phyloP scores from a whole-genome alignment of 78 protist genomes.

The Dictyostelium capitatum region DNA sequence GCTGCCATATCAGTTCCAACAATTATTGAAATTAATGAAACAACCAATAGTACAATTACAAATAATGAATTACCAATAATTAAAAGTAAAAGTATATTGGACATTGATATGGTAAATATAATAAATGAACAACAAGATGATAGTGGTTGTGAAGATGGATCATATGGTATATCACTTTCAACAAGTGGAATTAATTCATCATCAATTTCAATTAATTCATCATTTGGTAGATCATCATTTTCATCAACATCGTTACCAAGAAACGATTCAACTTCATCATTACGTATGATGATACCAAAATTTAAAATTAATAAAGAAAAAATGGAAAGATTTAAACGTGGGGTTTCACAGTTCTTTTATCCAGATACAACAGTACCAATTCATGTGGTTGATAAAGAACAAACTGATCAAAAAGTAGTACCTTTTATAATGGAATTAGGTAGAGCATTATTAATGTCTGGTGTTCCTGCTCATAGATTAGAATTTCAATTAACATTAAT shows the following conservation, averaged over 20 bases:
- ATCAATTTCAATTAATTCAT: too few relatives aligned
- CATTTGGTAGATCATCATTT: background rate
- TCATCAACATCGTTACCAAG: background rate
- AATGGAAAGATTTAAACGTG: conserved; percentile 37
- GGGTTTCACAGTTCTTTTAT: conserved; percentile 33
- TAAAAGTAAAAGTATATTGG: too few relatives aligned
- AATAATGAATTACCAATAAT: background rate
- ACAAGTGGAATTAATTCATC: too few relatives aligned
- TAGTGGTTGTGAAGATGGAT: background rate
- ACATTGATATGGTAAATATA: too few relatives aligned
- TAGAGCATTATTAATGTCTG: conserved; percentile 65
- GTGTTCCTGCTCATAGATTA: conserved; percentile 66
- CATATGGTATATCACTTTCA: background rate
- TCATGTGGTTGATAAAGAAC: conserved; percentile 43
- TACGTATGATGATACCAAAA: conserved; percentile 3
- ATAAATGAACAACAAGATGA: background rate
- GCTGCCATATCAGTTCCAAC: background rate
- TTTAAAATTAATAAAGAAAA: conserved; percentile 26
- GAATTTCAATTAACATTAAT: conserved; percentile 66
- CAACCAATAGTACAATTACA: background rate
- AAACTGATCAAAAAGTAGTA: conserved; percentile 36
- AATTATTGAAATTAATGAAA: background rate
- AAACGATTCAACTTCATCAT: too few relatives aligned
- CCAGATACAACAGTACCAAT: conserved; percentile 46
- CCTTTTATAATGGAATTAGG: conserved; percentile 80